A percentile compares a stretch with the other conserved stretches of the same genome.
These are phyloP conservation scores for Colletotrichum lini DNA, from an alignment of 2,329 filamentous ascomycete genomes.

Conservation along the genomic window DNA sequence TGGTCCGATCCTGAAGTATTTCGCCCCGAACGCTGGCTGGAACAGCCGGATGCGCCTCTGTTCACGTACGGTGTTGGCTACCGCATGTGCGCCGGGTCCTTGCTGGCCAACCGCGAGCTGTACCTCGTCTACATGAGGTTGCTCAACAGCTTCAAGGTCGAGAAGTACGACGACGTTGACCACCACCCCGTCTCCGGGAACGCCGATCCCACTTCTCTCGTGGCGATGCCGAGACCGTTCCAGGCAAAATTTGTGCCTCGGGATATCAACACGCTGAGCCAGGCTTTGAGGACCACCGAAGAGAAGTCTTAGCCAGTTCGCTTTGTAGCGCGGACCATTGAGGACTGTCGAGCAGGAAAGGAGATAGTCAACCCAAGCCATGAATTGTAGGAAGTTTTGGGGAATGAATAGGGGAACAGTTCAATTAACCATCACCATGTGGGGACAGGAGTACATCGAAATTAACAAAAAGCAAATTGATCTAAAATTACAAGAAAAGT, in stretches of 20 bases:
- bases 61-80: slow-evolving; percentile 78
- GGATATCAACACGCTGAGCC: not conserved
- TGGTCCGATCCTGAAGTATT: slow-evolving; percentile 69
- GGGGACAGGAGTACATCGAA: too few relatives aligned
- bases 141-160: slow-evolving; percentile 72
- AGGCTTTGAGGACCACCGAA: not conserved
- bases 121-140: slow-evolving; percentile 76
- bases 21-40: slow-evolving; percentile 69
- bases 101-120: slow-evolving; percentile 75
- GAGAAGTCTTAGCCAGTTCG: not conserved
- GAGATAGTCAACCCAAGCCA: too few relatives aligned
- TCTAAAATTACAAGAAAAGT: too few relatives aligned
- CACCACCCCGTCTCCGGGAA: slow-evolving; percentile 72
- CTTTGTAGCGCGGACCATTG: too few relatives aligned
- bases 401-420: too few relatives aligned
- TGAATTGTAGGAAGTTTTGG: too few relatives aligned
- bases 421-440: too few relatives aligned
- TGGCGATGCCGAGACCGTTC: slow-evolving; percentile 72
- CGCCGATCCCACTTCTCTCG: slow-evolving; percentile 73
- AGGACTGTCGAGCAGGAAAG: too few relatives aligned
- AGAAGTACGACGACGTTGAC: slow-evolving; percentile 67
- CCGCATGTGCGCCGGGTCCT: slow-evolving; percentile 76
- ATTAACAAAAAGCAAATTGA: too few relatives aligned
- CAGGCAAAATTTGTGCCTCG: slow-evolving; percentile 71
- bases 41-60: slow-evolving; percentile 73